These are phyloP conservation scores for Aristolochia californica DNA, from an alignment of 164 flowering plant genomes.

Conservation along the genomic window DNA sequence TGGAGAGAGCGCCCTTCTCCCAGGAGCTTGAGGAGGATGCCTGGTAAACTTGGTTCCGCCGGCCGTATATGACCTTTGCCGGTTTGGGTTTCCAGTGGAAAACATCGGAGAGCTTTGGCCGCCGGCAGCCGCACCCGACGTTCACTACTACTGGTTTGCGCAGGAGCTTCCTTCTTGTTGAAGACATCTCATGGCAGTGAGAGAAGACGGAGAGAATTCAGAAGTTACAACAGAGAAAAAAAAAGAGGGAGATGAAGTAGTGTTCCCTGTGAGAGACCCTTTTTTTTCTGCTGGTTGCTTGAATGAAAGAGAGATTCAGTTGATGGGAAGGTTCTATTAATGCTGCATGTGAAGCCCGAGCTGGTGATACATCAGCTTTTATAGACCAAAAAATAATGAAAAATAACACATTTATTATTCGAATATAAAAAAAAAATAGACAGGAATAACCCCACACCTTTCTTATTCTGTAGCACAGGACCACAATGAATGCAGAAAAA, in stretches of 20 bases:
- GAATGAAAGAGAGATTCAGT: slow-evolving; percentile 1
- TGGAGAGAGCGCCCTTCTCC: slow-evolving; percentile 5
- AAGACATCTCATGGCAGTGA: slow-evolving; percentile 3
- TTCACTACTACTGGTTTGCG: slow-evolving; percentile 31
- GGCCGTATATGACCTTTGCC: slow-evolving; percentile 9
- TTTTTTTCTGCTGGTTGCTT: not conserved
- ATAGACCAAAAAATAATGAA: too few species aligned
- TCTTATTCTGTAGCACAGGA: too few species aligned
- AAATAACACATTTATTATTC: too few species aligned
- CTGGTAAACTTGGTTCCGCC: slow-evolving; percentile 3
- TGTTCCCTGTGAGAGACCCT: not conserved
- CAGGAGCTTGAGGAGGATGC: slow-evolving; percentile 20
- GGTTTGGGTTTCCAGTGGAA: slow-evolving; percentile 34
- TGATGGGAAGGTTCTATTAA: not conserved
- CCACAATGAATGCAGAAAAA: too few species aligned
- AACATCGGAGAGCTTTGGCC: slow-evolving; percentile 36
- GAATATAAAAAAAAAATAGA: too few species aligned
- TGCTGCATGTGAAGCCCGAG: not conserved
- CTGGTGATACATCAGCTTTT: too few species aligned
- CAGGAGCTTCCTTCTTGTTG: slow-evolving; percentile 24
- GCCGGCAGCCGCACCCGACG: slow-evolving; percentile 55
- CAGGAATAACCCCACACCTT: too few species aligned
- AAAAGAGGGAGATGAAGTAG: slow-evolving; percentile 12
- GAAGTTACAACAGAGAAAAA: too few species aligned
- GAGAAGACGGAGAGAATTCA: too few species aligned